phyloP scores from a whole-genome alignment of 768 basidiomycete species.

The Lactarius sanguifluus region DNA sequence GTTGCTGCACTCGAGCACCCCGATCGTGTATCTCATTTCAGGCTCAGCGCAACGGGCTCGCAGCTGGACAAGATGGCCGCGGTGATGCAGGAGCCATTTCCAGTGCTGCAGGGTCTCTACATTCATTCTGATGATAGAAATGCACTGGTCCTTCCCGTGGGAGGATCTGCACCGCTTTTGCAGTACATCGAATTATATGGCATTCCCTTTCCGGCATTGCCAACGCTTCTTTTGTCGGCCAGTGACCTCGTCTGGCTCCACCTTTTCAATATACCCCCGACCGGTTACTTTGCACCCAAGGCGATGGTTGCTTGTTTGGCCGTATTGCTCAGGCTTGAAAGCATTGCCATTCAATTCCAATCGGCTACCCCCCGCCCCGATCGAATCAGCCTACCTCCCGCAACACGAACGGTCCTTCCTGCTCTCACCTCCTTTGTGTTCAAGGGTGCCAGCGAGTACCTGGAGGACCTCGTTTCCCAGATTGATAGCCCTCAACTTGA shows the following conservation, averaged over 20 bases:
- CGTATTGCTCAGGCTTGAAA: background rate
- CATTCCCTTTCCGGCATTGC: background rate
- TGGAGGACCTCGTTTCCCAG: background rate
- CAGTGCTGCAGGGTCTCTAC: accelerated
- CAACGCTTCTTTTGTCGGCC: background rate
- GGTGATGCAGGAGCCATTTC: background rate
- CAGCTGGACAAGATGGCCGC: background rate
- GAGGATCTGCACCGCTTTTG: background rate
- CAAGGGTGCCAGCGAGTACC: background rate
- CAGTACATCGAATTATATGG: background rate
- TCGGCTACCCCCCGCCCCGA: background rate
- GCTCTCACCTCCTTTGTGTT: background rate
- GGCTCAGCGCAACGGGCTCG: background rate
- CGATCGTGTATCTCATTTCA: background rate
- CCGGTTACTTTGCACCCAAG: background rate
- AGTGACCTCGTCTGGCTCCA: background rate
- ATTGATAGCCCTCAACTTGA: background rate
- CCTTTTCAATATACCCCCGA: background rate
- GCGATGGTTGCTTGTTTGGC: background rate
- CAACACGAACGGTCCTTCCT: background rate
- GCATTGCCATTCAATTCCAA: background rate
- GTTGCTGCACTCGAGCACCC: background rate
- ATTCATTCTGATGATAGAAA: background rate
- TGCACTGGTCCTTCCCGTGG: background rate
- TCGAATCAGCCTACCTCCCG: background rate